Conservation (phyloP, 345 rosid species). For the Conringia planisiliqua region DNA sequence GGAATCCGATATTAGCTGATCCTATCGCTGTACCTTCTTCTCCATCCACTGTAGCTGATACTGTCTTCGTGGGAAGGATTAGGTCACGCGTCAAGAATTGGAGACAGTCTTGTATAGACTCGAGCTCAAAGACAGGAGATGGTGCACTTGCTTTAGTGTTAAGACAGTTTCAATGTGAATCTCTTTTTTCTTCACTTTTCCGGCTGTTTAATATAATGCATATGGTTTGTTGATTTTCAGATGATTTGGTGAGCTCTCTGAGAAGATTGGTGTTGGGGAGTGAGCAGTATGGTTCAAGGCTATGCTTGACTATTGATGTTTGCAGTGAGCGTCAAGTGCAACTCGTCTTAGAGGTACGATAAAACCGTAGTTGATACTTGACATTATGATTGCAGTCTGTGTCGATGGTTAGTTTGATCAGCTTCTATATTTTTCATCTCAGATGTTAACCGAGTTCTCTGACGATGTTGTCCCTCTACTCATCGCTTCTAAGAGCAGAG, state of each 20-base stretch:
- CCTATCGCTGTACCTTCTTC: constrained; percentile 37
- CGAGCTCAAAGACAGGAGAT: constrained; percentile 36
- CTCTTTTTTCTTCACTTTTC: neutral
- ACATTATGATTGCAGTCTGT: neutral
- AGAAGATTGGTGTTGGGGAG: constrained; percentile 52
- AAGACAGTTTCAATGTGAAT: constrained; percentile 2
- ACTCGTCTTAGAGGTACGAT: constrained; percentile 61
- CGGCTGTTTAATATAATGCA: neutral
- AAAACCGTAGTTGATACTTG: neutral
- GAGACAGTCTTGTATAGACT: constrained; percentile 49
- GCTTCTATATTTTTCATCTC: neutral
- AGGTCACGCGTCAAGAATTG: constrained; percentile 67
- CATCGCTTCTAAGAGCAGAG: constrained; percentile 68
- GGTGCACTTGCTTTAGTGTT: constrained; percentile 51
- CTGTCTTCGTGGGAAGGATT: constrained; percentile 60
- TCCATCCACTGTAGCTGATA: constrained; percentile 60
- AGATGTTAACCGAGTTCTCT: constrained; percentile 64
- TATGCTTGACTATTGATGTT: constrained; percentile 70
- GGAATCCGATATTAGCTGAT: constrained; percentile 46
- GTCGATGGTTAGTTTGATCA: neutral
- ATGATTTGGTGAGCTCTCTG: constrained; percentile 54
- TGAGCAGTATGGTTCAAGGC: constrained; percentile 67
- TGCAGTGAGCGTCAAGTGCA: constrained; percentile 84
- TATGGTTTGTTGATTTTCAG: constrained; percentile 36
- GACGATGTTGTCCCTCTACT: constrained; percentile 70